phyloP scores from a whole-genome alignment of 2,329 filamentous ascomycete genomes.

The Cladosporium austrohemisphaericum region DNA sequence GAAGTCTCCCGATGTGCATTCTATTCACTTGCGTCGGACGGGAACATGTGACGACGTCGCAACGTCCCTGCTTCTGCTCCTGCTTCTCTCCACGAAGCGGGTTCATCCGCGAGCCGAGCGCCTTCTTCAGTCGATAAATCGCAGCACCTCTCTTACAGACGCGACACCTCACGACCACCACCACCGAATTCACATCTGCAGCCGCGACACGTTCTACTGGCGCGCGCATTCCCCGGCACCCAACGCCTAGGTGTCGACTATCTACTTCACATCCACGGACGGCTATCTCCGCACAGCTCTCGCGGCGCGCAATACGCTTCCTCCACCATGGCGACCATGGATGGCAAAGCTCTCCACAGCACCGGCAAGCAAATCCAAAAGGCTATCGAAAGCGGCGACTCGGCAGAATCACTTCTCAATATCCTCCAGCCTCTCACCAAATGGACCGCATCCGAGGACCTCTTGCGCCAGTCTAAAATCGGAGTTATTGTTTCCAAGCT shows the following conservation, averaged over 20 bases:
- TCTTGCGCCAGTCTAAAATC: constrained; percentile 85
- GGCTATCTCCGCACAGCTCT: neutral
- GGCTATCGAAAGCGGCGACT: constrained; percentile 70
- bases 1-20: too few species aligned
- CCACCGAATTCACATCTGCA: neutral
- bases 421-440: constrained; percentile 78
- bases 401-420: constrained; percentile 65
- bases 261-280: too few species aligned
- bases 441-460: constrained; percentile 79
- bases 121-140: too few species aligned
- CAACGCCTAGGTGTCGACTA: too few species aligned
- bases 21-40: too few species aligned
- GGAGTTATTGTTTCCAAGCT: constrained; percentile 85
- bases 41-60: too few species aligned
- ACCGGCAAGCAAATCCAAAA: constrained; percentile 77
- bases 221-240: too few species aligned
- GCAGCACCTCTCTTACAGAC: neutral
- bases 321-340: constrained; percentile 51
- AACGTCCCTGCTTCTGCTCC: too few species aligned
- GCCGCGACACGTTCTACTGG: neutral
- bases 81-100: too few species aligned
- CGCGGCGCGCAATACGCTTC: constrained; percentile 8
- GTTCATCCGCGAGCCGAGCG: too few species aligned
- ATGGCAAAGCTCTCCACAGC: constrained; percentile 74
- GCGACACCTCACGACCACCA: neutral